Evolutionary conservation across 2,329 filamentous ascomycete genomes (phyloP).

Genomic region (Biscogniauxia mediterranea): DNA sequence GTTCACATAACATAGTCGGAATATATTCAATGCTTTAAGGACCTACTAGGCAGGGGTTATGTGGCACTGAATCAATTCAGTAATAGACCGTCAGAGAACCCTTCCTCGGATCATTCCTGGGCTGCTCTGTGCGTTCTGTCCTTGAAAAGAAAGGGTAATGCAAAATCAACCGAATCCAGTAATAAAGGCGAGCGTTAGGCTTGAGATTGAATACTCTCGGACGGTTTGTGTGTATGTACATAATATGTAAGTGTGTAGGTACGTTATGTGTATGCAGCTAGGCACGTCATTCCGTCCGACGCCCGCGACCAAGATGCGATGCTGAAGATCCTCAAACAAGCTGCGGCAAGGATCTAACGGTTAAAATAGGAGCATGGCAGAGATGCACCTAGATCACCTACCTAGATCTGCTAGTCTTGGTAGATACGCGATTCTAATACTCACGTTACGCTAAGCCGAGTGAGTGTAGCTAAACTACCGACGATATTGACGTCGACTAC

Average conservation of each 20-base stretch:
- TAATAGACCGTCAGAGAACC: neutral
- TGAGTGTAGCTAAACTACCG: neutral
- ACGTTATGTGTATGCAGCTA: conserved; percentile 13
- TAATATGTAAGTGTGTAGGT: too few relatives aligned
- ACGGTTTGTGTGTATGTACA: neutral
- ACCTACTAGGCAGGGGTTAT: too few relatives aligned
- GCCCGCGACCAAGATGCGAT: conserved; percentile 10
- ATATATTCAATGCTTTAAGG: too few relatives aligned
- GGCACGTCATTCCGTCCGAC: conserved; percentile 14
- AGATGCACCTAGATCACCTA: conserved; percentile 1
- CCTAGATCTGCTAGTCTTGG: neutral
- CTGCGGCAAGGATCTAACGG: conserved; percentile 6
- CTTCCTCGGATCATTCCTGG: neutral
- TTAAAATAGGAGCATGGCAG: conserved; percentile 16
- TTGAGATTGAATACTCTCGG: conserved; percentile 7
- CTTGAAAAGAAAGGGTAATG: neutral
- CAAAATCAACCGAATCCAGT: neutral
- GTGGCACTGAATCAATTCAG: too few relatives aligned
- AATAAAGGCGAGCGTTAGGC: neutral
- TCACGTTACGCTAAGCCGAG: neutral
- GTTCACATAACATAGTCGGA: too few relatives aligned
- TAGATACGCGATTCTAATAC: neutral
- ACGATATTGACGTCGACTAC: neutral
- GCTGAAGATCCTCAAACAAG: conserved; percentile 15
- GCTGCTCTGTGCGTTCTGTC: neutral